Evolutionary conservation across 1,284 basidiomycete species (phyloP), one percentile per base, ranked within the genome.

Genomic region (Sutorius eximius): DNA sequence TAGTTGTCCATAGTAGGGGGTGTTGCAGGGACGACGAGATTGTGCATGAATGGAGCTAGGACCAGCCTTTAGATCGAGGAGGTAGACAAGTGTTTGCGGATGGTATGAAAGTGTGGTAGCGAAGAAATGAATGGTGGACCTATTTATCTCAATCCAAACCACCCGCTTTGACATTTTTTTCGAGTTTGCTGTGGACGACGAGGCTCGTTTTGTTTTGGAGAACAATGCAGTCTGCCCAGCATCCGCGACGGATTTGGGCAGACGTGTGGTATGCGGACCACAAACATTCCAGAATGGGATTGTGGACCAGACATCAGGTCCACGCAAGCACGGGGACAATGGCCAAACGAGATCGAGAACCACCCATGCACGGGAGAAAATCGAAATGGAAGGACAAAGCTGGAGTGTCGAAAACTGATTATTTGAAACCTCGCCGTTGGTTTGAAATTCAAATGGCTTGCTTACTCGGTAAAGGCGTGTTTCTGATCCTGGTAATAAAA

Each of bases 1-100:
- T 49, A 64, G 20, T 52, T 42, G 16, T 68, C 62, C 38, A 55
- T 36, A 7, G 29, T 33, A 24, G 51, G 59, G 3, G 56, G 55
- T 47, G 62, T 44, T 15, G 18, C 32, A 9, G 52, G 3, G 2
- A 54, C 24, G 22, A 44, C 15, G 50, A 59, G 43, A 8, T 37
- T 34, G 8, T 45, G 11, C 45, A 52, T 49, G 32, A 13, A 22
- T 61, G 33, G 37, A 37, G 6, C 9, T 22, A 43, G 43, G 45
- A 12, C 9, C 18, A 41, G 49, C 41, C 24, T 44, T 24, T 9
- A n/a, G 29, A 40, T 44, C 5, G 18, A 43, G 38, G 38, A 36
- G 10, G 29, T 15, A 27, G 42, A n/a, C 5, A 33, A 18, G 11
- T 5, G 20, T 34, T 22, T 8, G 13, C 12, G 15, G 13, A 16